Percentiles rank a stretch among this genome's conserved stretches.
Evolutionary conservation across 345 rosid species (phyloP).

Genomic region (Chamaenerion angustifolium): DNA sequence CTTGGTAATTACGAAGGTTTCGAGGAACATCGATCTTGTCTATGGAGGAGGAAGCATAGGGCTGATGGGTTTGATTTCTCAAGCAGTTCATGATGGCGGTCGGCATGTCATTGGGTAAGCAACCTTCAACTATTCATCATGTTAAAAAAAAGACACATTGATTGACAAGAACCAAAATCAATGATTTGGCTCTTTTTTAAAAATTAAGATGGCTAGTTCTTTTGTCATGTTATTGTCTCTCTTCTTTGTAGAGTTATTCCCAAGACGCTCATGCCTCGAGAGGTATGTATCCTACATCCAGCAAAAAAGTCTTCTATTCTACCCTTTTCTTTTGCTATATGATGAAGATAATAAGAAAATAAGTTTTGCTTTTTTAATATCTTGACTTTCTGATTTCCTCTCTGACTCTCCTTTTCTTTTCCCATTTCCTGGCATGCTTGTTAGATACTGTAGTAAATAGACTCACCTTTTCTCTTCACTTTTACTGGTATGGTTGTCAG

Average conservation of each 20-base stretch:
- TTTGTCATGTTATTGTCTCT: constrained; percentile 59
- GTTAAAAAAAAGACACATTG: not conserved
- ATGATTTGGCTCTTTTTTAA: constrained; percentile 9
- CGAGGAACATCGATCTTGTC: constrained; percentile 93
- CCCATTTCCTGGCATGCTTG: no score
- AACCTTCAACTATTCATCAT: not conserved
- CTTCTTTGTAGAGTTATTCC: constrained; percentile 75
- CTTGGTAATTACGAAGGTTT: constrained; percentile 37
- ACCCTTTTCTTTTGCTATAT: constrained; percentile 4
- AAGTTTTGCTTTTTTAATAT: no score
- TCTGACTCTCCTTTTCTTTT: no score
- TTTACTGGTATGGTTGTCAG: not conserved
- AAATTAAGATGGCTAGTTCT: constrained; percentile 16
- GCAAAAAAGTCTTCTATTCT: constrained; percentile 27
- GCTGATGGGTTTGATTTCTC: constrained; percentile 95
- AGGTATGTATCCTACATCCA: constrained; percentile 63
- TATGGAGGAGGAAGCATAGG: constrained; percentile 99
- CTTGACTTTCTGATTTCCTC: no score
- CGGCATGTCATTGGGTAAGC: constrained; percentile 98
- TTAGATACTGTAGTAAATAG: no score
- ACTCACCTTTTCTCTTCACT: not conserved
- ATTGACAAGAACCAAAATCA: not conserved
- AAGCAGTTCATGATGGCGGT: constrained; percentile 99
- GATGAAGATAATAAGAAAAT: not conserved
- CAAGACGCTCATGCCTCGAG: constrained; percentile 99